Conservation (phyloP, 2,329 filamentous ascomycete genomes). For the Lasiodiplodia theobromae region DNA sequence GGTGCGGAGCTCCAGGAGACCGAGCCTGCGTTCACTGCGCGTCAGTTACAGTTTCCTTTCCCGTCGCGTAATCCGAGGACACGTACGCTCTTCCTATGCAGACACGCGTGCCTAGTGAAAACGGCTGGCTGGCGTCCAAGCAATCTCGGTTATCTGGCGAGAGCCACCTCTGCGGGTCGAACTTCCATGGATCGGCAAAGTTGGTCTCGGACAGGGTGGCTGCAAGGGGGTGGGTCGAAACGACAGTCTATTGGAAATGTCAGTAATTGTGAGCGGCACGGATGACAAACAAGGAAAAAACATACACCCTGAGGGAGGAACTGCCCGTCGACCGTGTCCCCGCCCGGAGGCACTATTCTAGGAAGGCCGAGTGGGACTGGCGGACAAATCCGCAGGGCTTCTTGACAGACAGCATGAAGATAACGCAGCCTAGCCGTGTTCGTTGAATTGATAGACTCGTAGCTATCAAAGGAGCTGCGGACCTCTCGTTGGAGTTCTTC, state of each 20-base stretch:
- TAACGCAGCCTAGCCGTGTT: background rate
- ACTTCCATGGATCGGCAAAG: conserved; percentile 36
- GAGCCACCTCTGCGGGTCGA: conserved; percentile 40
- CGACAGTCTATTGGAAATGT: conserved; percentile 21
- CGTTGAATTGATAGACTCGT: conserved; percentile 30
- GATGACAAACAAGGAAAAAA: background rate
- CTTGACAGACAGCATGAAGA: conserved; percentile 32
- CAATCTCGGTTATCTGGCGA: conserved; percentile 26
- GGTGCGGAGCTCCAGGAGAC: background rate
- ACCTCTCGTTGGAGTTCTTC: conserved; percentile 43
- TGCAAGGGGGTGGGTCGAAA: conserved; percentile 34
- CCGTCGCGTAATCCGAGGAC: background rate
- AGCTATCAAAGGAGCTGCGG: conserved; percentile 33
- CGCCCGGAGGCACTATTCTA: conserved; percentile 30
- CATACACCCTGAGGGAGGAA: conserved; percentile 32
- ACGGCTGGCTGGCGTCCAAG: conserved; percentile 30
- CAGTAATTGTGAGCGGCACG: background rate
- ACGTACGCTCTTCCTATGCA: background rate
- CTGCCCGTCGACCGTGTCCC: conserved; percentile 29
- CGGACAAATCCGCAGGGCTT: conserved; percentile 33
- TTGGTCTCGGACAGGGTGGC: conserved; percentile 34
- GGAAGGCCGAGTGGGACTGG: conserved; percentile 27
- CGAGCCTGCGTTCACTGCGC: background rate
- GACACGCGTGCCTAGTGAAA: conserved; percentile 5
- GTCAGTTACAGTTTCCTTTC: background rate